These are phyloP conservation scores for Mucuna pruriens DNA, from an alignment of 306 rosid genomes.

Conservation along the genomic window DNA sequence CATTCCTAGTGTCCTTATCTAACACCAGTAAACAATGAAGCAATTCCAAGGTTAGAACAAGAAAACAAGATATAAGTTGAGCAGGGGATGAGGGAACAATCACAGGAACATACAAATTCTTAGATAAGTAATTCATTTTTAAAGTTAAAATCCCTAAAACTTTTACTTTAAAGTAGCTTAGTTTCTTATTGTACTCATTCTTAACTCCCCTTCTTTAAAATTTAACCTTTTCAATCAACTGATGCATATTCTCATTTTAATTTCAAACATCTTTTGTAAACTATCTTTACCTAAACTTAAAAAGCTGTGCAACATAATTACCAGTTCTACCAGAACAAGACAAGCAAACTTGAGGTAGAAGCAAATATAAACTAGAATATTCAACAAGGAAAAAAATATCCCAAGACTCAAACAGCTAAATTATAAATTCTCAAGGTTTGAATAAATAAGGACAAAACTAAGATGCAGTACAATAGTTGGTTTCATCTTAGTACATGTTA, in stretches of 20 bases:
- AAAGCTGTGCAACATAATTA: background rate
- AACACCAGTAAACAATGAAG: slow-evolving; percentile 44
- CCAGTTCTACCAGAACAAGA: background rate
- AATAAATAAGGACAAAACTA: too few species aligned
- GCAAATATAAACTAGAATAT: slow-evolving; percentile 11
- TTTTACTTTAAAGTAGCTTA: background rate
- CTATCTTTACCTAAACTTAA: background rate
- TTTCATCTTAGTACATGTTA: too few species aligned
- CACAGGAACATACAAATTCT: slow-evolving; percentile 7
- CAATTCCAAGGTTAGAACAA: background rate
- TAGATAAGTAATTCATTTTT: background rate
- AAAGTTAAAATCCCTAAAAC: slow-evolving; percentile 1
- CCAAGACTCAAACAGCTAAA: slow-evolving; percentile 6
- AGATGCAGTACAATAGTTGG: too few species aligned
- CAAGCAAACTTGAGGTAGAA: slow-evolving; percentile 29
- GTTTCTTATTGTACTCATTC: slow-evolving; percentile 16
- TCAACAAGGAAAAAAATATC: background rate
- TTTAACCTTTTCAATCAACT: background rate
- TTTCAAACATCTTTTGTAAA: background rate
- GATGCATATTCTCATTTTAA: slow-evolving; percentile 6
- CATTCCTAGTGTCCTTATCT: slow-evolving; percentile 99
- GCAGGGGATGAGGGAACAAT: background rate
- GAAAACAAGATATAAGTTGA: background rate
- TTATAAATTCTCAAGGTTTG: background rate
- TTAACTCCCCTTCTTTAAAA: background rate